These are phyloP conservation scores for Suillus bovinus DNA, from an alignment of 768 basidiomycete genomes.

Conservation along the genomic window DNA sequence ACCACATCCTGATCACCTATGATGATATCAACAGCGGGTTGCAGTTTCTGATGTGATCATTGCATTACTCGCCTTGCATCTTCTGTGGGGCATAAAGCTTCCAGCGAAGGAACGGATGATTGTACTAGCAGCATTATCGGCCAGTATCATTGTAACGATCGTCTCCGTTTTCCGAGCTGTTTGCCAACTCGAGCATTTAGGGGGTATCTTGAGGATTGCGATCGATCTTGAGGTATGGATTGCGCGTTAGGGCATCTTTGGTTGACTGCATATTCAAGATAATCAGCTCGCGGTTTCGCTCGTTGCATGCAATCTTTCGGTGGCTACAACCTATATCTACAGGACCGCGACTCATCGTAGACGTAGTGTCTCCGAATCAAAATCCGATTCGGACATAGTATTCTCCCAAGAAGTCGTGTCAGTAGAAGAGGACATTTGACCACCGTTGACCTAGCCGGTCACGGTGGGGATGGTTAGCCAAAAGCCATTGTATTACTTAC, in stretches of 20 bases:
- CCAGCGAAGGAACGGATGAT: slow-evolving; percentile 43
- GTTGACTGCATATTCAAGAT: slow-evolving; percentile 1
- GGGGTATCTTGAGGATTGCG: slow-evolving; percentile 18
- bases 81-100: slow-evolving; percentile 45
- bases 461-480: not conserved
- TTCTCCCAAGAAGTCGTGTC: not conserved
- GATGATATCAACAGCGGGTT: slow-evolving; percentile 39
- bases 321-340: slow-evolving; percentile 37
- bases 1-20: not conserved
- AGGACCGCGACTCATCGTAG: slow-evolving; percentile 14
- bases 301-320: slow-evolving; percentile 43
- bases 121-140: slow-evolving; percentile 48
- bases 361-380: not conserved
- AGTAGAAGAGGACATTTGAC: not conserved
- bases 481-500: not conserved
- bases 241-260: not conserved
- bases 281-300: slow-evolving; percentile 37
- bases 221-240: slow-evolving; percentile 45
- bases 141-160: slow-evolving; percentile 50
- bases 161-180: slow-evolving; percentile 44
- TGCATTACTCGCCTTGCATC: slow-evolving; percentile 43
- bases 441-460: not conserved
- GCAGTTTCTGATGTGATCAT: slow-evolving; percentile 47
- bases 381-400: not conserved
- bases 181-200: slow-evolving; percentile 35